A percentile compares a stretch with the other conserved stretches of the same genome.
Evolutionary conservation across 768 basidiomycete species (phyloP).

Genomic region (Podaxis sp.): DNA sequence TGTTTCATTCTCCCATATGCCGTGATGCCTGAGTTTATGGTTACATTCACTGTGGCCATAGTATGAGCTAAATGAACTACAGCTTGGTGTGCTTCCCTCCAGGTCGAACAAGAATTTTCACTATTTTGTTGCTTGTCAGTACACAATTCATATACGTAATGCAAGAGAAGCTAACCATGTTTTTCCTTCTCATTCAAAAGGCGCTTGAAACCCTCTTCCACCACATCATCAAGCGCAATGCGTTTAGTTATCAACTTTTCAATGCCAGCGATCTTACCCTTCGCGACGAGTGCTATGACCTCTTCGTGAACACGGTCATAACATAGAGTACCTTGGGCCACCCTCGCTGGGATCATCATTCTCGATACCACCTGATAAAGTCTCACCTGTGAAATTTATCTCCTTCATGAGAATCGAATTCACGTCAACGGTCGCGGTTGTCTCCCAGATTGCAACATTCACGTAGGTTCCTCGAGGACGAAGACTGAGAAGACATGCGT

Average conservation of each 20-base stretch:
- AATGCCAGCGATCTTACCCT: constrained; percentile 36
- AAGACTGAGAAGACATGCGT: constrained; percentile 33
- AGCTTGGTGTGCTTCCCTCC: background rate
- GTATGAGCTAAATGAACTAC: background rate
- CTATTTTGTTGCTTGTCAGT: constrained; percentile 16
- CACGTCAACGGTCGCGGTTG: constrained; percentile 31
- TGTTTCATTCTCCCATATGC: too few relatives aligned
- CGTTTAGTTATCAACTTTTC: constrained; percentile 41
- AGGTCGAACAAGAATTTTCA: constrained; percentile 38
- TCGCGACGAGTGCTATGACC: constrained; percentile 35
- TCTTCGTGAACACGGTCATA: constrained; percentile 39
- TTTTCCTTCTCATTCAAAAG: constrained; percentile 38
- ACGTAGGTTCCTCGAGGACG: constrained; percentile 37
- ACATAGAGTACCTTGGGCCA: constrained; percentile 29
- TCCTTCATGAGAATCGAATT: constrained; percentile 37
- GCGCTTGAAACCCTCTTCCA: constrained; percentile 40
- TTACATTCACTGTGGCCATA: too few relatives aligned
- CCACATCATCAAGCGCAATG: constrained; percentile 39
- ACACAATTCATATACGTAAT: background rate
- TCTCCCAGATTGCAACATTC: constrained; percentile 44
- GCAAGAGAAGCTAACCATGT: constrained; percentile 30
- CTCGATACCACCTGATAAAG: background rate
- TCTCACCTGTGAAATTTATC: constrained; percentile 35
- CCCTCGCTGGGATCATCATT: background rate
- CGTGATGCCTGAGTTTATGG: too few relatives aligned